Evolutionary conservation across 2,329 filamentous ascomycete species (phyloP).

Genomic region (Colletotrichum melonis): DNA sequence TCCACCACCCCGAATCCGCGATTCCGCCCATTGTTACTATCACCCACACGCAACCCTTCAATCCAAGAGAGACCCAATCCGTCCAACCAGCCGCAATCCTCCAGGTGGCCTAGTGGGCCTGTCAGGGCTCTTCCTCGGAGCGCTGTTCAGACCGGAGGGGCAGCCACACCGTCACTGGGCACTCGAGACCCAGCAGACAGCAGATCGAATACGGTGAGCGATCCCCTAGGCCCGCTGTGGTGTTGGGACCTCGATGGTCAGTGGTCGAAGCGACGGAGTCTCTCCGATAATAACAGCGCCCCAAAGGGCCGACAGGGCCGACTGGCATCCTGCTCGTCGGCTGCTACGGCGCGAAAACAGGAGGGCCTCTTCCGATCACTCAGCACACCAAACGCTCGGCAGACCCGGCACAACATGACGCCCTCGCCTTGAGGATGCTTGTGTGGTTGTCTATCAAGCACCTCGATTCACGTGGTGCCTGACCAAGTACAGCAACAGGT

Average conservation of each 20-base stretch:
- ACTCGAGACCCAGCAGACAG: neutral
- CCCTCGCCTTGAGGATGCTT: neutral
- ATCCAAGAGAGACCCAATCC: neutral
- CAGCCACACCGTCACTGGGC: neutral
- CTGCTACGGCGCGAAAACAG: constrained; percentile 13
- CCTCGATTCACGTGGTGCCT: neutral
- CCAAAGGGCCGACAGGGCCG: constrained; percentile 25
- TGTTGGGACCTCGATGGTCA: neutral
- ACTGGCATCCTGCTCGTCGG: constrained; percentile 6
- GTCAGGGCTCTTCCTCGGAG: constrained; percentile 22
- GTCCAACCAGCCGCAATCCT: constrained; percentile 23
- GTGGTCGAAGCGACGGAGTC: constrained; percentile 8
- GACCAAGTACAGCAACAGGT: neutral
- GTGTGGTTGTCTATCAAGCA: neutral
- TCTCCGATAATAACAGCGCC: constrained; percentile 24
- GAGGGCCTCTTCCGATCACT: constrained; percentile 15
- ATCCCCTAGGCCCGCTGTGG: constrained; percentile 5
- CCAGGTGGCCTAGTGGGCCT: constrained; percentile 16
- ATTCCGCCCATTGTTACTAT: neutral
- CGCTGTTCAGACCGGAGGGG: neutral
- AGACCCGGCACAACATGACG: constrained; percentile 9
- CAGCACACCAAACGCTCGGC: constrained; percentile 8
- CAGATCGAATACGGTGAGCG: constrained; percentile 18
- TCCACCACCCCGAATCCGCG: constrained; percentile 6
- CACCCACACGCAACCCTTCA: constrained; percentile 16